Evolutionary conservation across 208 protist species (phyloP).

Genomic region (Perkinsela sp.): DNA sequence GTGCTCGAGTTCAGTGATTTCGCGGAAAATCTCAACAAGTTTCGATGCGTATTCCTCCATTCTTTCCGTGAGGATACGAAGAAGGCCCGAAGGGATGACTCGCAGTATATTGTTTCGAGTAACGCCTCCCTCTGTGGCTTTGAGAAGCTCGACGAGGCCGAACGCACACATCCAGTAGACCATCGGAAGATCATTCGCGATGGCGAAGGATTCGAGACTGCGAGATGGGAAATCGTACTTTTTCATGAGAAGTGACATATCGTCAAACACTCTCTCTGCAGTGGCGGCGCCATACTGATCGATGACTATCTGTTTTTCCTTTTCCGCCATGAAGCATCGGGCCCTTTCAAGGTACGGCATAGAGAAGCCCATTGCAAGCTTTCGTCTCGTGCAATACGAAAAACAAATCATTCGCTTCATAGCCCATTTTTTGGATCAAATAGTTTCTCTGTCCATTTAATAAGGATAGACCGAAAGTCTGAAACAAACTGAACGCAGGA

Average conservation of each 20-base stretch:
- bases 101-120: not conserved
- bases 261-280: not conserved
- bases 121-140: not conserved
- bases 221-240: not conserved
- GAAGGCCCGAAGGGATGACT: not conserved
- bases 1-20: not conserved
- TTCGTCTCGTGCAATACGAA: too few species aligned
- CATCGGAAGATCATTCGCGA: not conserved
- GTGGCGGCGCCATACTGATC: not conserved
- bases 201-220: not conserved
- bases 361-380: too few species aligned
- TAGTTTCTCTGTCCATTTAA: too few species aligned
- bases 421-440: too few species aligned
- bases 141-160: not conserved
- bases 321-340: too few species aligned
- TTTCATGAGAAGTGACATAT: not conserved
- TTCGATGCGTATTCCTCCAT: not conserved
- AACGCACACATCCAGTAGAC: not conserved
- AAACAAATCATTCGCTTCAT: too few species aligned
- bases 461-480: too few species aligned
- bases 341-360: too few species aligned
- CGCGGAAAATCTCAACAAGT: not conserved
- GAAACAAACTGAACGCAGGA: too few species aligned
- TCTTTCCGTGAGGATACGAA: not conserved
- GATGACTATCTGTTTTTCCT: not conserved